Conservation (phyloP, 768 basidiomycete species). For the Porphyrellus cyaneotinctus region DNA sequence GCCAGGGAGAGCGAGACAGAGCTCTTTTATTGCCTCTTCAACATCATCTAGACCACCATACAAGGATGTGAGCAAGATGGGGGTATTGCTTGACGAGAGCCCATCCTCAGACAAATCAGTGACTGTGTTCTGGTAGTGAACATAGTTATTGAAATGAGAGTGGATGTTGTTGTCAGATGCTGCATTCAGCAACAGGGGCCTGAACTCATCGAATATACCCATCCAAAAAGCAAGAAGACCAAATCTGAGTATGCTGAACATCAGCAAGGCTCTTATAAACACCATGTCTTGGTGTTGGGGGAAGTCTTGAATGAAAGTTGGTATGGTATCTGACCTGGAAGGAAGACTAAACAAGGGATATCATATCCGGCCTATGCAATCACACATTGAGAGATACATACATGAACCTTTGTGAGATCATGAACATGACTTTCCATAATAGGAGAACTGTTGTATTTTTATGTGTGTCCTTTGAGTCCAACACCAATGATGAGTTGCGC, state of each 20-base stretch:
- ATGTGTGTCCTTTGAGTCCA: too few relatives aligned
- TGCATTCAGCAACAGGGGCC: constrained; percentile 3
- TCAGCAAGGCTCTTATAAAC: constrained; percentile 15
- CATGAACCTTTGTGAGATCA: not conserved
- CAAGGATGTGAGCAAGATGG: constrained; percentile 9
- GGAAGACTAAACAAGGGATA: not conserved
- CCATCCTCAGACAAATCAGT: not conserved
- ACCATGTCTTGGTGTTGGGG: constrained; percentile 4
- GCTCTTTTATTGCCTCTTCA: constrained; percentile 50
- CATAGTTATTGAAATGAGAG: not conserved
- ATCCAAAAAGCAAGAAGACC: constrained; percentile 17
- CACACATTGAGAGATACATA: not conserved
- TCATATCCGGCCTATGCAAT: too few relatives aligned
- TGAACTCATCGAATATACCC: not conserved
- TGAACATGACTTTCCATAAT: constrained; percentile 12
- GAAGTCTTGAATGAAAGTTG: not conserved
- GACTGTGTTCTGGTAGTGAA: constrained; percentile 4
- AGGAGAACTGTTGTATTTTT: too few relatives aligned
- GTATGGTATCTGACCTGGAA: constrained; percentile 3
- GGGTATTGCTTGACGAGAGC: not conserved
- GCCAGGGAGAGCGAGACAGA: constrained; percentile 44
- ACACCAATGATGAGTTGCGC: too few relatives aligned
- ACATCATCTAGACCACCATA: constrained; percentile 50
- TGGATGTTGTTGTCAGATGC: not conserved
- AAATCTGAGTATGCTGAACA: constrained; percentile 17